These are phyloP conservation scores for Chaetomiaceae sp. DNA, from an alignment of 2,329 filamentous ascomycete species.

Conservation along the genomic window DNA sequence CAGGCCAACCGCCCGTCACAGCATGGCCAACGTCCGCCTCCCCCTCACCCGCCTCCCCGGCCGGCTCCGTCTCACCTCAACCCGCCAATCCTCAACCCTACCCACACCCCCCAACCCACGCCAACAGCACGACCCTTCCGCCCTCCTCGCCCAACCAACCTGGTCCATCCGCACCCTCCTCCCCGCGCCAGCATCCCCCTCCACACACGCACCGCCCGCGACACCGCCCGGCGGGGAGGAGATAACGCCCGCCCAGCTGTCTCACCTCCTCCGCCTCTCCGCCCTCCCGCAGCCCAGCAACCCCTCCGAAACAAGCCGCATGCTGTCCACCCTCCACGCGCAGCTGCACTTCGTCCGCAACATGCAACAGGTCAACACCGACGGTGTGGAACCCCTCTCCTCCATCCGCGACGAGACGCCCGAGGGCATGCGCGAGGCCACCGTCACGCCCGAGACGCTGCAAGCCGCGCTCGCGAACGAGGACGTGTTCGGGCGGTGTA, in stretches of 20 bases:
- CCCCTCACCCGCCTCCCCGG: background rate
- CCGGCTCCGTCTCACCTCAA: background rate
- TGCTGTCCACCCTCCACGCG: conserved; percentile 70
- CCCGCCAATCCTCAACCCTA: conserved; percentile 5
- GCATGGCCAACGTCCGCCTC: conserved; percentile 7
- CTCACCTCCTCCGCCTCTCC: conserved; percentile 82
- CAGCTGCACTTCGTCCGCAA: conserved; percentile 90
- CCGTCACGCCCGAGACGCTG: conserved; percentile 53
- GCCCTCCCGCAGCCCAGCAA: conserved; percentile 71
- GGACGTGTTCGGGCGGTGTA: conserved; percentile 53
- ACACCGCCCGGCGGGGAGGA: too few species aligned
- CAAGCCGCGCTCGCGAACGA: conserved; percentile 56
- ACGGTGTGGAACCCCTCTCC: conserved; percentile 66
- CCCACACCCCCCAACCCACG: background rate
- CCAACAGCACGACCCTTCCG: conserved; percentile 9
- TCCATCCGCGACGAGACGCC: conserved; percentile 77
- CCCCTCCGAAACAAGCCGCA: conserved; percentile 58
- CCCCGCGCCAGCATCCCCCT: background rate
- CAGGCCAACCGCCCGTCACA: background rate
- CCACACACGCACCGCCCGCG: background rate
- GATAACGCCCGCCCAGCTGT: conserved; percentile 65
- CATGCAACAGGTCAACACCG: conserved; percentile 74
- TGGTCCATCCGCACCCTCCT: conserved; percentile 82
- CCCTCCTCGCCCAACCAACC: conserved; percentile 57
- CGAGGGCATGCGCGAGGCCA: conserved; percentile 49